A percentile compares a stretch with the other conserved stretches of the same genome.
These are phyloP conservation scores for Trypanosoma cruzi DNA, from an alignment of 208 protist species.

Conservation along the genomic window DNA sequence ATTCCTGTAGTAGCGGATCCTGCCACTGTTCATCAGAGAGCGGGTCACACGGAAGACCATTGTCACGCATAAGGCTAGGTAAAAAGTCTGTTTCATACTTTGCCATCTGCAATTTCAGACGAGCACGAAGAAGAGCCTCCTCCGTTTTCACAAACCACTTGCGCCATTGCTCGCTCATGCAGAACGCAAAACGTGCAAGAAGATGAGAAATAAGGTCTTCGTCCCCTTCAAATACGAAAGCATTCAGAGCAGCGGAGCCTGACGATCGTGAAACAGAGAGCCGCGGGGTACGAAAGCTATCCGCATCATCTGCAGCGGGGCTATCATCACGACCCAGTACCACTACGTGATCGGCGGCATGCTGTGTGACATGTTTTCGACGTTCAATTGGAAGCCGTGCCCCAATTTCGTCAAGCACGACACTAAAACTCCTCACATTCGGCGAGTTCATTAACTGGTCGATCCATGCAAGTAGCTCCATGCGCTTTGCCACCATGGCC, in stretches of 20 bases:
- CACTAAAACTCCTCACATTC: conserved; percentile 49
- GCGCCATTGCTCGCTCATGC: conserved; percentile 89
- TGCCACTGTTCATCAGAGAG: conserved; percentile 50
- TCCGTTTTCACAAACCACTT: conserved; percentile 86
- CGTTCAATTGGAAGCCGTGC: conserved; percentile 67
- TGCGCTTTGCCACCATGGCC: conserved; percentile 83
- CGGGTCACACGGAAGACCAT: conserved; percentile 69
- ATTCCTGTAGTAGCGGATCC: conserved; percentile 50
- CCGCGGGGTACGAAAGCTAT: conserved; percentile 32
- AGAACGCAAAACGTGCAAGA: conserved; percentile 88
- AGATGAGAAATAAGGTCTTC: conserved; percentile 85
- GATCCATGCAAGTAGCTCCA: conserved; percentile 89
- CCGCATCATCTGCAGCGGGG: conserved; percentile 21
- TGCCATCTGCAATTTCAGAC: conserved; percentile 67
- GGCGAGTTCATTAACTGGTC: conserved; percentile 79
- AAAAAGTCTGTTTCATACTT: conserved; percentile 72
- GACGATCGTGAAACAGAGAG: conserved; percentile 43
- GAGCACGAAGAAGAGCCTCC: conserved; percentile 81
- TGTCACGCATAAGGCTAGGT: conserved; percentile 66
- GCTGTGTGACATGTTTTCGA: conserved; percentile 26
- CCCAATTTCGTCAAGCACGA: conserved; percentile 68
- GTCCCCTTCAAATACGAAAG: conserved; percentile 68
- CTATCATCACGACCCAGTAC: conserved; percentile 27
- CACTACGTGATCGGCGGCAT: conserved; percentile 21
- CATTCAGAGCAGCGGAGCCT: conserved; percentile 20